Evolutionary conservation across 1,139 yeast species (phyloP).

Genomic region (Meyerozyma carpophila): DNA sequence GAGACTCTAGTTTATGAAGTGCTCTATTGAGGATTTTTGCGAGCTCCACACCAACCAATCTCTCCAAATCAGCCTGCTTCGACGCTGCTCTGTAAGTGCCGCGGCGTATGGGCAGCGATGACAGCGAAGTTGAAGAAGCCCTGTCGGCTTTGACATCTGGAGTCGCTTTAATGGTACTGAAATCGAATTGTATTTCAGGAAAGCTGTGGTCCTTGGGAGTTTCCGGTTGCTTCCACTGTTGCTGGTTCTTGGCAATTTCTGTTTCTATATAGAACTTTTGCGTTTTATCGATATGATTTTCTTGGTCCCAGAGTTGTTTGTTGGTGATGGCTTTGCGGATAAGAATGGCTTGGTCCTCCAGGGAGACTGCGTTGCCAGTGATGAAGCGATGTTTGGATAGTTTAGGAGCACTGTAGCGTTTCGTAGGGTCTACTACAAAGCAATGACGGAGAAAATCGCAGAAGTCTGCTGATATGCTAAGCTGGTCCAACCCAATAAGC

Average conservation of each 20-base stretch:
- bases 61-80: constrained; percentile 23
- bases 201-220: constrained; percentile 10
- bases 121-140: neutral
- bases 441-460: constrained; percentile 64
- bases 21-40: constrained; percentile 29
- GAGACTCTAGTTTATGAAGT: constrained; percentile 30
- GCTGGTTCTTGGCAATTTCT: constrained; percentile 29
- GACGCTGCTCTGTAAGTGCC: constrained; percentile 3
- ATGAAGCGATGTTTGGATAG: constrained; percentile 62
- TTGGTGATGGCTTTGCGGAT: constrained; percentile 32
- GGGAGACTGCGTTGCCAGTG: constrained; percentile 13
- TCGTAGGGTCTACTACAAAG: constrained; percentile 54
- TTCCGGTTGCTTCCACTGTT: constrained; percentile 23
- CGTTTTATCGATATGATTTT: constrained; percentile 27
- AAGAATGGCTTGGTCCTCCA: constrained; percentile 11
- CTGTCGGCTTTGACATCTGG: constrained; percentile 12
- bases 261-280: constrained; percentile 39
- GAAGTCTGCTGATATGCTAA: constrained; percentile 20
- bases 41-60: constrained; percentile 24
- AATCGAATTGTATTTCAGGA: constrained; percentile 26
- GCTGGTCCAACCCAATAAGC: constrained; percentile 23
- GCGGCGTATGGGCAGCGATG: neutral
- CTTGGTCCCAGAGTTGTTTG: constrained; percentile 40
- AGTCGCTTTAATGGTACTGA: constrained; percentile 25
- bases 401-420: constrained; percentile 53